Conservation (phyloP, 2,329 filamentous ascomycete genomes). For the Trichophaea hybrida region DNA sequence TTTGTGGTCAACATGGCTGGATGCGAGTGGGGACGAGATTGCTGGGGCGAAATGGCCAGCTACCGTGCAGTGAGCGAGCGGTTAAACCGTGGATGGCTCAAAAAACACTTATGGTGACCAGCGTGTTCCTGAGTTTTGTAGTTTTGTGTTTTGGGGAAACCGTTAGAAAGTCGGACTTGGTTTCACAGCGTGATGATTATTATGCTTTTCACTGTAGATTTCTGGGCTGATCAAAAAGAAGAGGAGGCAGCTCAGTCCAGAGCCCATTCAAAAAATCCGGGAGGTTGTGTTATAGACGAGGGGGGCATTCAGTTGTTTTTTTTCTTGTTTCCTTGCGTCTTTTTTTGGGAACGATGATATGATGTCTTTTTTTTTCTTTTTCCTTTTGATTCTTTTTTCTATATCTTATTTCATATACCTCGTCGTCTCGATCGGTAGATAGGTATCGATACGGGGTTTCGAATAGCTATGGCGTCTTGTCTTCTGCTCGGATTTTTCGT, state of each 20-base stretch:
- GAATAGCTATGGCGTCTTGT: too few relatives aligned
- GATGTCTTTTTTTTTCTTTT: too few relatives aligned
- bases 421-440: too few relatives aligned
- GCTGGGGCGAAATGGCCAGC: constrained; percentile 95
- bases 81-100: constrained; percentile 72
- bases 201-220: neutral
- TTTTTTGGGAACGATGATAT: neutral
- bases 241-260: neutral
- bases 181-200: neutral
- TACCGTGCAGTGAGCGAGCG: constrained; percentile 84
- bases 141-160: neutral
- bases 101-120: neutral
- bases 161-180: neutral
- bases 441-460: too few relatives aligned
- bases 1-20: constrained; percentile 98
- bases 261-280: neutral
- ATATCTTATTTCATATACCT: too few relatives aligned
- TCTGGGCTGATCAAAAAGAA: neutral
- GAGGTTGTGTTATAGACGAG: neutral
- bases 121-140: neutral
- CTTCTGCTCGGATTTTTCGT: too few relatives aligned
- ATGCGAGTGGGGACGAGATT: constrained; percentile 91
- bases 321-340: neutral
- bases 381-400: too few relatives aligned
- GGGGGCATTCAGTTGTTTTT: neutral